Evolutionary conservation across 176 grass and related monocot genomes (phyloP).

Genomic region (Guadua angustifolia): DNA sequence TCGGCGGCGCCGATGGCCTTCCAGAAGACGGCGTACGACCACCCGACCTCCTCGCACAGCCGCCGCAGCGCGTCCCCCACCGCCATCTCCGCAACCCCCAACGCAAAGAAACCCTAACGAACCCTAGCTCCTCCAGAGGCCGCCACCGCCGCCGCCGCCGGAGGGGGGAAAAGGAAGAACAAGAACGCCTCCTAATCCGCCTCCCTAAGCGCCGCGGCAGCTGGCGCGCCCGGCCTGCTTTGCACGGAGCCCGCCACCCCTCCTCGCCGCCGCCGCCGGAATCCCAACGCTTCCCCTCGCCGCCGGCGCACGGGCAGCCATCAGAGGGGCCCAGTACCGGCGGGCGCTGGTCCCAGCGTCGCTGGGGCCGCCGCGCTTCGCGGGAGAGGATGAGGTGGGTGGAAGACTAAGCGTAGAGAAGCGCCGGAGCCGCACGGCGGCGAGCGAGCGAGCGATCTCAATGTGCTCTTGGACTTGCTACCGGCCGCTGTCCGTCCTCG

Average conservation of each 20-base stretch:
- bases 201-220: slow-evolving; percentile 66
- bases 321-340: slow-evolving; percentile 35
- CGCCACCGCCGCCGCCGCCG: background rate
- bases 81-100: slow-evolving; percentile 53
- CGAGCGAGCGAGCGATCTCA: slow-evolving; percentile 1
- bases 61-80: slow-evolving; percentile 77
- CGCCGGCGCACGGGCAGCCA: slow-evolving; percentile 66
- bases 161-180: background rate
- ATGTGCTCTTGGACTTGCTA: slow-evolving; percentile 16
- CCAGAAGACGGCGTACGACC: slow-evolving; percentile 97
- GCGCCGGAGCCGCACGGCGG: slow-evolving; percentile 33
- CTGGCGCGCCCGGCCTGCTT: slow-evolving; percentile 71
- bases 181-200: background rate
- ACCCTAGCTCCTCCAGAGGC: slow-evolving; percentile 47
- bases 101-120: slow-evolving; percentile 27
- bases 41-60: slow-evolving; percentile 83
- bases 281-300: slow-evolving; percentile 31
- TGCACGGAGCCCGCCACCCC: slow-evolving; percentile 50
- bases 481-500: too few species aligned
- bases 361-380: background rate
- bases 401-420: background rate
- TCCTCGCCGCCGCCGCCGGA: slow-evolving; percentile 32
- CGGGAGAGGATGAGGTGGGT: background rate
- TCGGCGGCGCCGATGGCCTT: slow-evolving; percentile 71
- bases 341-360: slow-evolving; percentile 14